Evolutionary conservation across 2,329 filamentous ascomycete genomes (phyloP).

Genomic region (Fusarium floridanum): DNA sequence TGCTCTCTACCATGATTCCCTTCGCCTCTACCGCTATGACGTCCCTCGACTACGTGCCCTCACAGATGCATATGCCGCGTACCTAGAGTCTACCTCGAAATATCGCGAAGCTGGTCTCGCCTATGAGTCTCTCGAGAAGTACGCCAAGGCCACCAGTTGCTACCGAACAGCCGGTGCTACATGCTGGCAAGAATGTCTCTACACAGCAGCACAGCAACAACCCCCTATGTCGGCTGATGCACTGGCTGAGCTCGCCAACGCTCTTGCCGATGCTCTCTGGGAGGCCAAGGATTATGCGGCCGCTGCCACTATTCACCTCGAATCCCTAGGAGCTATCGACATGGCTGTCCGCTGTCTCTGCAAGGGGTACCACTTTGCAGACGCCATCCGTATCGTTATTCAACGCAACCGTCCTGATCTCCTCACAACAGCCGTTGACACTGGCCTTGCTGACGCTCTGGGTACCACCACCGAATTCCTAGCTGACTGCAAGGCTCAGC

Average conservation of each 20-base stretch:
- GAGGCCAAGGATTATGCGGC: constrained; percentile 88
- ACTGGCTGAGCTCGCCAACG: constrained; percentile 75
- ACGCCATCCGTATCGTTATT: constrained; percentile 84
- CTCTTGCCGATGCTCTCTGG: constrained; percentile 81
- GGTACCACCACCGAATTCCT: constrained; percentile 89
- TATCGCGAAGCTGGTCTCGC: constrained; percentile 90
- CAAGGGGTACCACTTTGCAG: constrained; percentile 87
- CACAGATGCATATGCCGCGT: constrained; percentile 82
- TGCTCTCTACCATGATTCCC: constrained; percentile 80
- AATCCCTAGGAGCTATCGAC: constrained; percentile 81
- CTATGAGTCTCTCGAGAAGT: constrained; percentile 87
- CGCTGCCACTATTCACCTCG: constrained; percentile 83
- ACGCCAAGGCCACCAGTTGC: constrained; percentile 79
- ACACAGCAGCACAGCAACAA: constrained; percentile 76
- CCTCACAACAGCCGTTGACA: constrained; percentile 78
- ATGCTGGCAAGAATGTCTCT: constrained; percentile 92
- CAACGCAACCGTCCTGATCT: constrained; percentile 72
- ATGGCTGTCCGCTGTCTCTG: constrained; percentile 83
- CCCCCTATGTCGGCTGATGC: constrained; percentile 72
- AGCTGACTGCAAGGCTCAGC: constrained; percentile 90
- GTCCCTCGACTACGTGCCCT: constrained; percentile 73
- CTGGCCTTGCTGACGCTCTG: constrained; percentile 83
- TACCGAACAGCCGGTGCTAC: constrained; percentile 83
- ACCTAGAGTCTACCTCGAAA: constrained; percentile 80
- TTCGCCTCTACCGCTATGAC: constrained; percentile 89